These are phyloP conservation scores for Populus deltoides DNA, from an alignment of 345 rosid species.

Conservation along the genomic window DNA sequence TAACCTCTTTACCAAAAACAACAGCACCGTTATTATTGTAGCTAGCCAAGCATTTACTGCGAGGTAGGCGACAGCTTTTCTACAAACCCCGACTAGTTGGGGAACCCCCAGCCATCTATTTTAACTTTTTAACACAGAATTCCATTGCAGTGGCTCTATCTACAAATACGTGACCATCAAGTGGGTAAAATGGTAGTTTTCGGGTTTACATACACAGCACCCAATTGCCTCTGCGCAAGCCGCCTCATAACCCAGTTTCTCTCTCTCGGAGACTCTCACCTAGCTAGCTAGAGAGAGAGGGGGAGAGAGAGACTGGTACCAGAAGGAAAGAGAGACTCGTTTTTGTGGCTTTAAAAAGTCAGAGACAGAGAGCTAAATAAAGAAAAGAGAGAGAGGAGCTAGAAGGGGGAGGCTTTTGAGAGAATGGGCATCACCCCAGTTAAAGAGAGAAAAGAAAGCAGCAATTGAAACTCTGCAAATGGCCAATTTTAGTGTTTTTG, in stretches of 20 bases:
- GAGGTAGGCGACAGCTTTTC: background rate
- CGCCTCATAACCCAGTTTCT: conserved; percentile 25
- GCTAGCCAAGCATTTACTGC: background rate
- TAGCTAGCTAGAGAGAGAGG: background rate
- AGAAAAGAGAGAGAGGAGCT: conserved; percentile 9
- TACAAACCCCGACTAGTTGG: conserved; percentile 18
- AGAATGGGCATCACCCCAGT: conserved; percentile 8
- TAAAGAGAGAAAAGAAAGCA: conserved; percentile 4
- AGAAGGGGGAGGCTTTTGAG: background rate
- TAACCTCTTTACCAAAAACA: background rate
- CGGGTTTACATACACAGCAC: background rate
- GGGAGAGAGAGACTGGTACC: background rate
- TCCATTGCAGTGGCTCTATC: conserved; percentile 2
- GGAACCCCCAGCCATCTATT: background rate
- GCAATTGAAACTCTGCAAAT: conserved; percentile 30
- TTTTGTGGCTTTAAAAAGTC: background rate
- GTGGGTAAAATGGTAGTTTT: conserved; percentile 27
- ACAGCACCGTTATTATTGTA: conserved; percentile 26
- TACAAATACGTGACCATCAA: background rate
- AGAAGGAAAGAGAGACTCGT: background rate
- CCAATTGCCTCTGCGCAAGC: conserved; percentile 22
- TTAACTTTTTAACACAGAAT: conserved; percentile 1
- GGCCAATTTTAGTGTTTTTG: conserved; percentile 41
- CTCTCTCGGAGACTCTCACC: conserved; percentile 4
- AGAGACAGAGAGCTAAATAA: background rate